These are phyloP conservation scores for Aspergillus sp. DNA, from an alignment of 2,329 filamentous ascomycete genomes.

Conservation along the genomic window DNA sequence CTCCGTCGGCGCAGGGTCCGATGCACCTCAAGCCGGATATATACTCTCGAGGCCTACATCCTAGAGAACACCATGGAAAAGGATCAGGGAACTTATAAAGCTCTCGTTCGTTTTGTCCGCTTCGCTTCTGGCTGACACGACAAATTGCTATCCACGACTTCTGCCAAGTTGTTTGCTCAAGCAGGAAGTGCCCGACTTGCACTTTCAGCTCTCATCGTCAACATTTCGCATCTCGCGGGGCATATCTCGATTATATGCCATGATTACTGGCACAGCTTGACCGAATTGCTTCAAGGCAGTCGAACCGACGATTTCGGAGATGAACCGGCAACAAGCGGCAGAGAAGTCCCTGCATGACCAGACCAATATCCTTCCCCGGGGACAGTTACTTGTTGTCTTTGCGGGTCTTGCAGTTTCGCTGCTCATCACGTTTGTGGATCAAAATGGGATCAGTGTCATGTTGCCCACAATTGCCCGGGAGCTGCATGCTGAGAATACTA, in stretches of 20 bases:
- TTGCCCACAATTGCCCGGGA: constrained; percentile 45
- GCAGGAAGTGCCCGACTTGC: too few species aligned
- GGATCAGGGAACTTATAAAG: too few species aligned
- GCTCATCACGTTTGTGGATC: constrained; percentile 48
- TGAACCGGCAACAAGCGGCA: constrained; percentile 29
- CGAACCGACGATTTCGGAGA: constrained; percentile 3
- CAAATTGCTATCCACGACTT: too few species aligned
- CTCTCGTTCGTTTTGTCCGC: too few species aligned
- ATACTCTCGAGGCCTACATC: too few species aligned
- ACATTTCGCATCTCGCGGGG: too few species aligned
- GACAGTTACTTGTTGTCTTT: constrained; percentile 41
- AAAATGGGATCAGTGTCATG: constrained; percentile 47
- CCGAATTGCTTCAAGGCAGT: not conserved
- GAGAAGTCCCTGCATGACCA: constrained; percentile 46
- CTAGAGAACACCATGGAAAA: too few species aligned
- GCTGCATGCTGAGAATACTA: constrained; percentile 36
- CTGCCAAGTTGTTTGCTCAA: too few species aligned
- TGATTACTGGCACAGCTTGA: not conserved
- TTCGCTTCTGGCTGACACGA: too few species aligned
- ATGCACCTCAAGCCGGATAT: not conserved
- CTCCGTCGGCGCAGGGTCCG: not conserved
- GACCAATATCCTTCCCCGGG: constrained; percentile 47
- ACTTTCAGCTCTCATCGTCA: too few species aligned
- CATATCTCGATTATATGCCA: not conserved
- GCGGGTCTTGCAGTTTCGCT: constrained; percentile 43